Conservation (phyloP, 139 green algal species). For the Haematococcus lacustris region DNA sequence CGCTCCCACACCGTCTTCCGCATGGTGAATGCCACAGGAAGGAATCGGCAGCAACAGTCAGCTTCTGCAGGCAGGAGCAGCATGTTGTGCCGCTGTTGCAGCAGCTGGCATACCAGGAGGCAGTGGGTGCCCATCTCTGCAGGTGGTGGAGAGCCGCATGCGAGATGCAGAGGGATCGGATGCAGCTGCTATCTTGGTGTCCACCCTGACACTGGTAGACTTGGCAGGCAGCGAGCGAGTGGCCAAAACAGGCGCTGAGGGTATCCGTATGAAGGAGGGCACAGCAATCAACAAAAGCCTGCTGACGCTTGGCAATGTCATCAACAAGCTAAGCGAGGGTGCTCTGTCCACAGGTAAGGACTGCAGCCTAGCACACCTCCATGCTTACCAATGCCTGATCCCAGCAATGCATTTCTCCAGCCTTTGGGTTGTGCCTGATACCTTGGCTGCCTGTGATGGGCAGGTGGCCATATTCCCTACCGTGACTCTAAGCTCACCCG, state of each 20-base stretch:
- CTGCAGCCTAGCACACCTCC: no score
- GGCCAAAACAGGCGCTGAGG: conserved; percentile 88
- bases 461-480: conserved; percentile 80
- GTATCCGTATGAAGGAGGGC: conserved; percentile 89
- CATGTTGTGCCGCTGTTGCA: no score
- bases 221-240: conserved; percentile 86
- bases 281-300: conserved; percentile 90
- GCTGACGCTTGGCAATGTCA: conserved; percentile 85
- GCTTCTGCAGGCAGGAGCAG: no score
- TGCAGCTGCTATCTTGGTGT: conserved; percentile 65
- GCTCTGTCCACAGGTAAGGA: conserved; percentile 30
- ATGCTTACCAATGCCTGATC: no score
- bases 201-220: conserved; percentile 84
- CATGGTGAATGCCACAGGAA: conserved; percentile 92
- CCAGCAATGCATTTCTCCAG: no score
- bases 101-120: no score
- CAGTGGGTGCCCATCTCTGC: no score
- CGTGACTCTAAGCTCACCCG: conserved; percentile 84
- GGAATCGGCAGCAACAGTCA: no score
- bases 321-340: conserved; percentile 92
- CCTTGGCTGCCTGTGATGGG: no score
- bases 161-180: conserved; percentile 39
- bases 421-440: no score
- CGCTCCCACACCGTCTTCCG: conserved; percentile 92
- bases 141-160: conserved; percentile 71